Base-by-base conservation (phyloP, 768 basidiomycete species). In the Suillus sp. region DNA sequence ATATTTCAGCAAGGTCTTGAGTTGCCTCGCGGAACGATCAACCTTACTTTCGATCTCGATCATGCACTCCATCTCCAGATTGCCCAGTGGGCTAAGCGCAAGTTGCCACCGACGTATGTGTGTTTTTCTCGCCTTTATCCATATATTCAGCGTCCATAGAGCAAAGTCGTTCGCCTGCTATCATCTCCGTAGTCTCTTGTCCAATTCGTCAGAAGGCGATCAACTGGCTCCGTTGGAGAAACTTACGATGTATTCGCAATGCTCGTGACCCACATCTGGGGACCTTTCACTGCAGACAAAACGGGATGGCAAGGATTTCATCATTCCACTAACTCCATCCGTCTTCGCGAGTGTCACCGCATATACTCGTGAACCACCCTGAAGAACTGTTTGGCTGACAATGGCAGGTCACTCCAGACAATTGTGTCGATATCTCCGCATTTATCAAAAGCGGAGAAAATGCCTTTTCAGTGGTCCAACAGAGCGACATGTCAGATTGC, bases 391-490 rank as follows among this genome's bases (percentile, higher is more conserved):
- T 37, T 50, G 42, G n/a, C 11, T 11, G 35, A 35, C 35, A 35
- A 35, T 35, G 47, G 25, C 67, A 86, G 85, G 64, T 80, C 30
- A 82, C 80, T 8, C 75, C 81, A 1, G 79, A 86, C 51, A 78
- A 76, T 63, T 73, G 82, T 20, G 78, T 87, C 25, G 86, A 88
- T 64, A 54, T 88, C 13, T 84, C 84, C 2, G 75, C 76, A 20
- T 79, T 83, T 60, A 64, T 84, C 27, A 68, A 63, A 20, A 43
- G 58, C 0, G 86, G 84, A 22, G 48, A 69, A 10, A 86, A 86
- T 65, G 72, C 60, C 1, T 68, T 87, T 10, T 73, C 78, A 62
- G 74, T 88, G 37, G 67, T 64, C 37, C 85, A 85, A 59, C 70
- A 67, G 35, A 71, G 70, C 22, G 81, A 83, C 66, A 71, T 84